phyloP scores from a whole-genome alignment of 768 basidiomycete genomes.

The Trametes meyenii region DNA sequence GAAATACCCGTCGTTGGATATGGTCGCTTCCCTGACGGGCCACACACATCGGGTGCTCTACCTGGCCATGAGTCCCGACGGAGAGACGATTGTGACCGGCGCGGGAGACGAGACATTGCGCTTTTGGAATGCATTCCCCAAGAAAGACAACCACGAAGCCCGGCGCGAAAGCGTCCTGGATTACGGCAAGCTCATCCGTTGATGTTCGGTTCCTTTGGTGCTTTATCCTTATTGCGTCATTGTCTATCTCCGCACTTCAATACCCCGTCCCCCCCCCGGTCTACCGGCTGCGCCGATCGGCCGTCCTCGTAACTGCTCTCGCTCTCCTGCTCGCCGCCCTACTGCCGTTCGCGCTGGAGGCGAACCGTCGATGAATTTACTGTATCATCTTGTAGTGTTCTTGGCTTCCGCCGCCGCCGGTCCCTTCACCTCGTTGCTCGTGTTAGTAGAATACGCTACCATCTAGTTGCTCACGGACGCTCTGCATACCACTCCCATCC shows the following conservation, averaged over 20 bases:
- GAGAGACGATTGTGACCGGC: conserved; percentile 97
- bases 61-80: conserved; percentile 97
- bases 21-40: conserved; percentile 93
- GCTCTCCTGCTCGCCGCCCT: background rate
- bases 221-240: background rate
- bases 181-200: conserved; percentile 47
- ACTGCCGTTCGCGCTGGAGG: background rate
- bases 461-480: conserved; percentile 24
- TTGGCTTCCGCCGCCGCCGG: conserved; percentile 16
- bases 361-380: conserved; percentile 12
- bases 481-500: conserved; percentile 15
- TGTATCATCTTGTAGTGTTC: conserved; percentile 24
- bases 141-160: conserved; percentile 50
- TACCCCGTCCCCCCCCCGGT: conserved; percentile 13
- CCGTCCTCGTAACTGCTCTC: background rate
- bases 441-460: conserved; percentile 22
- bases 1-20: conserved; percentile 91
- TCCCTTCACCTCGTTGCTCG: conserved; percentile 14
- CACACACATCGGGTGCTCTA: conserved; percentile 95
- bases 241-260: background rate
- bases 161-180: conserved; percentile 46
- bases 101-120: conserved; percentile 96
- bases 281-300: conserved; percentile 2
- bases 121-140: conserved; percentile 98
- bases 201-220: background rate